Base-by-base conservation (phyloP, 768 basidiomycete species). In the Lactifluus rugatus region DNA sequence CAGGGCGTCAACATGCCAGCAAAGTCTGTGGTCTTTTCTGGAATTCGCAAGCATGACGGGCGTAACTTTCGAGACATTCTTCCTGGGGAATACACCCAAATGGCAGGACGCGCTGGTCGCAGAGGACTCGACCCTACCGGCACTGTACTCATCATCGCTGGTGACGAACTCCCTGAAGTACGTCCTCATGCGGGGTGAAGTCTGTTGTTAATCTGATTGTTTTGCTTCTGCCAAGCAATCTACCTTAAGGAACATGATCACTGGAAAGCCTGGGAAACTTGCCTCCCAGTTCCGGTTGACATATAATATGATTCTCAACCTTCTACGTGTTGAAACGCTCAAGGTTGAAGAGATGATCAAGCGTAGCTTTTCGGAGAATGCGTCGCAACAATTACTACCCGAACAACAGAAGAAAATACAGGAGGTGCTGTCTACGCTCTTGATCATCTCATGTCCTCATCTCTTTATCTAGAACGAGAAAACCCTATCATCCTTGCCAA, bases 1-100 rank as follows among this genome's bases (percentile, higher is more conserved):
- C 60, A 97, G 94, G 96, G 96, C 49, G 96, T 99, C 54, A 99
- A 99, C 71, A 99, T 99, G 96, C 96, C 96, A 19, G 92, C 96
- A 2, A 88, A 84, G 76, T 93, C 87, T 66, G 96, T 99, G 3
- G 96, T 97, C 7, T 99, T 97, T 71, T 94, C 96, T 3, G 84
- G 81, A 46, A 94, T 89, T 52, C 80, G 93, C 46, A 99, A 99
- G 69, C 95, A 98, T 67, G 96, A 99, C 64, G 96, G 96, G 5
- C 81, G 84, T 28, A 85, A 74, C 64, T 99, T 99, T 77, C 82
- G 96, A 59, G 90, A 93, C 41, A 85, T 95, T 34, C 71, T 91
- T 1, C 87, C 92, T 25, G 93, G 90, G 41, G 93, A 93, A 72
- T 97, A 97, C 68, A 99, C 95, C 0, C 96, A 99, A 67, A 99